Evolutionary conservation across 345 rosid genomes (phyloP), one percentile per base, ranked within the genome.

Genomic region (Aquilaria malaccensis): DNA sequence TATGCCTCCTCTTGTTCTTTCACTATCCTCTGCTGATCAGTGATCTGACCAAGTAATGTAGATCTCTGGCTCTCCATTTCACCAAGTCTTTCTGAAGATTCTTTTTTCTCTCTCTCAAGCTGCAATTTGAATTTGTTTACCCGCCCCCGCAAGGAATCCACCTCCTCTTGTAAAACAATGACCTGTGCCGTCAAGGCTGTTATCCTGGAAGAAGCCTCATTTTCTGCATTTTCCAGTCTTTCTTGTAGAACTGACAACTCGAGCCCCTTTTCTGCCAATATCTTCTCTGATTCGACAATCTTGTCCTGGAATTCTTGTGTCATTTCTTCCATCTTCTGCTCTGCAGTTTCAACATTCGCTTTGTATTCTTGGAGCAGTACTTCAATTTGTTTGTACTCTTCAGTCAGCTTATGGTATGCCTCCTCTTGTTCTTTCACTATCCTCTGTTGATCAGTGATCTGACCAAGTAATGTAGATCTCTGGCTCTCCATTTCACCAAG

Each of bases 81-180:
- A 33, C 60, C 54, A 43, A 81, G 70, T 50, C 75, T 73, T 61
- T 53, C 80, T 9, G 76, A 63, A 60, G 64, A 67, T 69, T 86
- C 87, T 41, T 72, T 78, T 67, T 68, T 83, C 74, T 76, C 89
- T 65, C 72, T 69, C 60, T 81, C 85, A 0, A 81, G 79, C 60
- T 79, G 82, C 55, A 70, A 60, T 68, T 75, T 75, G 55, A 78
- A 60, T 55, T 79, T 70, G 11, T 52, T 74, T 70, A 67, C 85
- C 69, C 80, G 73, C 30, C 45, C 63, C 69, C 59, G 79, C 56
- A 82, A 69, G 30, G 77, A 72, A 63, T 79, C 80, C 70, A 81
- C 62, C 65, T 85, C 88, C 69, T 61, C 77, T 58, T 77, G 76
- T 74, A 83, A 78, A 22, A 22, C 22, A 22, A 22, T 22, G 22